A percentile compares a stretch with the other conserved stretches of the same genome.
phyloP scores from a whole-genome alignment of 2,329 filamentous ascomycete genomes.

The Pseudogymnoascus sp. region DNA sequence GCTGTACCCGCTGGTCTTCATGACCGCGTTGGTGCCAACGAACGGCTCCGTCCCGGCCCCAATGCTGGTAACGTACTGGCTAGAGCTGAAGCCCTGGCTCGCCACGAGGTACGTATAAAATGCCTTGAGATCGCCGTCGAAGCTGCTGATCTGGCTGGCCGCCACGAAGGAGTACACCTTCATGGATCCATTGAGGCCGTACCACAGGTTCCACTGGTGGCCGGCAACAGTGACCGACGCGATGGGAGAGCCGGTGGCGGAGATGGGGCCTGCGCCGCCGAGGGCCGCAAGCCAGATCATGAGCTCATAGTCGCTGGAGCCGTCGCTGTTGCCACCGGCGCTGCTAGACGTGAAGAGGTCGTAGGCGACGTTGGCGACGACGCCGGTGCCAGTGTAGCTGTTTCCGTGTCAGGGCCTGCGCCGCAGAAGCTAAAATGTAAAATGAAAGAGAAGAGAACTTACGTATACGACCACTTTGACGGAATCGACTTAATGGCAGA shows the following conservation, averaged over 20 bases:
- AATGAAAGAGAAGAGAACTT: conserved; percentile 14
- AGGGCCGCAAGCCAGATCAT: conserved; percentile 57
- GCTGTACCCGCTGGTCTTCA: conserved; percentile 34
- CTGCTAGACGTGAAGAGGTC: conserved; percentile 50
- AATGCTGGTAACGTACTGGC: conserved; percentile 46
- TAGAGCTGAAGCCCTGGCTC: conserved; percentile 39
- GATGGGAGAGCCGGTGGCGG: conserved; percentile 42
- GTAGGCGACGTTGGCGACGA: conserved; percentile 53
- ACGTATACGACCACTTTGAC: conserved; percentile 34
- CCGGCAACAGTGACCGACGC: conserved; percentile 47
- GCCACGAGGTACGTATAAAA: conserved; percentile 49
- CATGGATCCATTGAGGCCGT: conserved; percentile 51
- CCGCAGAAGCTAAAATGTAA: neutral
- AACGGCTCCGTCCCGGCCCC: conserved; percentile 51
- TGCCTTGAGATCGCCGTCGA: conserved; percentile 47
- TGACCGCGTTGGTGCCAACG: conserved; percentile 38
- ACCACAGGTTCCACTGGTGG: conserved; percentile 49
- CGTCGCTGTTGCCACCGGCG: conserved; percentile 28
- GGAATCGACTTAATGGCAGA: conserved; percentile 31
- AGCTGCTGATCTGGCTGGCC: conserved; percentile 39
- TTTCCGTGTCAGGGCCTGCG: neutral
- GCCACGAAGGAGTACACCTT: conserved; percentile 55
- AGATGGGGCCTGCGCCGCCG: conserved; percentile 50
- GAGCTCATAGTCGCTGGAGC: conserved; percentile 49
- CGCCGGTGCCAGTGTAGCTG: conserved; percentile 39